Percentiles rank a stretch among this genome's conserved stretches.
Conservation (phyloP, 1,139 yeast species). For the Zhuliangozyma parablackwelliae region DNA sequence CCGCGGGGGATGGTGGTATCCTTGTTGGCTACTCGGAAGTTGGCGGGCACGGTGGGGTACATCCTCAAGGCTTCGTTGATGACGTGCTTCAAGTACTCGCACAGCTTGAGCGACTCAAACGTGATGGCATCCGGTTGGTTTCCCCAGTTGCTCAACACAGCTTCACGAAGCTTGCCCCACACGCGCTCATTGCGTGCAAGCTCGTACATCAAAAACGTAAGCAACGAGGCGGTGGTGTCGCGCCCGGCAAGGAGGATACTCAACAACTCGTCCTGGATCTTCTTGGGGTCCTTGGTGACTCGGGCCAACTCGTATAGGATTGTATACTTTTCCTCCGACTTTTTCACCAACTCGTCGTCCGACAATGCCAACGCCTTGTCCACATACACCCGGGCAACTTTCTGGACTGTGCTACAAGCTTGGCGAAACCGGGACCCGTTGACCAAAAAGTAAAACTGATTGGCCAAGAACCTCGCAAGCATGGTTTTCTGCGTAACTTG, state of each 20-base stretch:
- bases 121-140: slow-evolving; percentile 24
- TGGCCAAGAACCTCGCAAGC: slow-evolving; percentile 24
- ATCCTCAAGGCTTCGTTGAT: slow-evolving; percentile 49
- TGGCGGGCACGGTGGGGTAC: slow-evolving; percentile 52
- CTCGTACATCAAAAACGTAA: slow-evolving; percentile 23
- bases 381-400: slow-evolving; percentile 23
- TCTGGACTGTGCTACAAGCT: slow-evolving; percentile 18
- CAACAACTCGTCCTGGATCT: slow-evolving; percentile 25
- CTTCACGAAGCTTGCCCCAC: slow-evolving; percentile 19
- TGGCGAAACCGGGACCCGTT: slow-evolving; percentile 17
- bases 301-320: slow-evolving; percentile 27
- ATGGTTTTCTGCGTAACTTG: slow-evolving; percentile 16
- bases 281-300: slow-evolving; percentile 21
- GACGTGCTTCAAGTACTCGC: slow-evolving; percentile 41
- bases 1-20: slow-evolving; percentile 46
- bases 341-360: slow-evolving; percentile 17
- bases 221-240: slow-evolving; percentile 29
- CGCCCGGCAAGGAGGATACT: slow-evolving; percentile 32
- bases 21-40: slow-evolving; percentile 37
- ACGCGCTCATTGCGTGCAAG: slow-evolving; percentile 20
- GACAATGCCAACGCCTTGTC: slow-evolving; percentile 23
- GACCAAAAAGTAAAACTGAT: slow-evolving; percentile 19
- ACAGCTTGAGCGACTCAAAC: slow-evolving; percentile 43
- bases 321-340: slow-evolving; percentile 16
- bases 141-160: slow-evolving; percentile 18